Evolutionary conservation across 2,329 filamentous ascomycete species (phyloP).

Genomic region (Xylariaceae sp.): DNA sequence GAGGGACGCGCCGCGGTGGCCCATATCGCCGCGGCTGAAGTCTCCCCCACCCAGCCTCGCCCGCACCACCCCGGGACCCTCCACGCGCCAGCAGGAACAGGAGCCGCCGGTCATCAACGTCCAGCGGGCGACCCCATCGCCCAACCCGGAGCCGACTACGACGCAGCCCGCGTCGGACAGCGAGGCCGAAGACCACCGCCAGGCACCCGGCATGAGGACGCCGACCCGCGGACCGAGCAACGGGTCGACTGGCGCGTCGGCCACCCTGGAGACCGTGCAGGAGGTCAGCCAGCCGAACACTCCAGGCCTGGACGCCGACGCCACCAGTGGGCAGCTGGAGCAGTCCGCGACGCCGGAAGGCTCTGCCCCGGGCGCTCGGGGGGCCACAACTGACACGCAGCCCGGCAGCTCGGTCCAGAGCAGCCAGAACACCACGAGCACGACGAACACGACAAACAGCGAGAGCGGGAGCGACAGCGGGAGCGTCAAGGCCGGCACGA

Average conservation of each 20-base stretch:
- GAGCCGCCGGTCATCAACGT: constrained; percentile 47
- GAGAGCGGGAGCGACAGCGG: constrained; percentile 63
- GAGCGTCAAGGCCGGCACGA: constrained; percentile 35
- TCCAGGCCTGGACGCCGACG: constrained; percentile 43
- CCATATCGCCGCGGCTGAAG: constrained; percentile 67
- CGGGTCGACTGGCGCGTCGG: constrained; percentile 42
- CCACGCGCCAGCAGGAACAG: constrained; percentile 36
- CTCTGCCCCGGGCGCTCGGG: too few species aligned
- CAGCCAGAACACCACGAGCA: constrained; percentile 39
- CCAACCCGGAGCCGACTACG: constrained; percentile 32
- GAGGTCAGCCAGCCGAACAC: constrained; percentile 76
- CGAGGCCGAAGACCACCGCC: constrained; percentile 43
- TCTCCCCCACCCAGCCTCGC: constrained; percentile 61
- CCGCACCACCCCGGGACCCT: constrained; percentile 25
- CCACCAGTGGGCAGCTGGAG: constrained; percentile 42
- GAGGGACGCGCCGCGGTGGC: constrained; percentile 61
- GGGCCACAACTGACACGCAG: constrained; percentile 31
- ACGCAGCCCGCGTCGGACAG: constrained; percentile 37
- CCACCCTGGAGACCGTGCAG: constrained; percentile 80
- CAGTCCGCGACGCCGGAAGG: constrained; percentile 39
- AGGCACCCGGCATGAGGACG: constrained; percentile 49
- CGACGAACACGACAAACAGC: constrained; percentile 34
- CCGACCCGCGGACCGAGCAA: constrained; percentile 53
- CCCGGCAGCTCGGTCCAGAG: constrained; percentile 37
- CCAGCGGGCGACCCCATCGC: constrained; percentile 41